Evolutionary conservation across 2,329 filamentous ascomycete genomes (phyloP).

Genomic region (Hymenoscyphus albidus): DNA sequence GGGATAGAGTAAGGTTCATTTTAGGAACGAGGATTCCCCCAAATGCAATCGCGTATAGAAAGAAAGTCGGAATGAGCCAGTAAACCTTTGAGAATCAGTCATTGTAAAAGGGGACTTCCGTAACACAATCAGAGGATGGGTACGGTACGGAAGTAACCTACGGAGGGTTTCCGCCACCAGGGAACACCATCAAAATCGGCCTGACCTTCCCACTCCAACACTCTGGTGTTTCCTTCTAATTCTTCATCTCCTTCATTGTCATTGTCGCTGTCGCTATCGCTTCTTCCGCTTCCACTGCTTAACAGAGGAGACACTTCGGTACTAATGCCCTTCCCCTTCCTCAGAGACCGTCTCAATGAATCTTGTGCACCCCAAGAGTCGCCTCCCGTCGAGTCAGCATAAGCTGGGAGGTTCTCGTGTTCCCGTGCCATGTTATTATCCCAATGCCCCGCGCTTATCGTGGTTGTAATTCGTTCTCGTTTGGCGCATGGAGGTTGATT

Average conservation of each 20-base stretch:
- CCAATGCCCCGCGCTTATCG: not conserved
- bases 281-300: slow-evolving; percentile 20
- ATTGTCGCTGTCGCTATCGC: not conserved
- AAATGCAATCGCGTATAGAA: slow-evolving; percentile 79
- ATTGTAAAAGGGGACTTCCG: slow-evolving; percentile 3
- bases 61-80: slow-evolving; percentile 79
- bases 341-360: slow-evolving; percentile 25
- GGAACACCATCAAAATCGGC: slow-evolving; percentile 58
- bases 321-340: slow-evolving; percentile 11
- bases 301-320: slow-evolving; percentile 27
- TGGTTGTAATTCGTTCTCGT: slow-evolving; percentile 6
- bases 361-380: slow-evolving; percentile 27
- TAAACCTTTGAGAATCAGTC: slow-evolving; percentile 55
- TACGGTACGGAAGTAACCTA: slow-evolving; percentile 37
- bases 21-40: slow-evolving; percentile 83
- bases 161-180: slow-evolving; percentile 61
- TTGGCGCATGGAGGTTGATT: slow-evolving; percentile 5
- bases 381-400: slow-evolving; percentile 3
- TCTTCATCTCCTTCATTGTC: not conserved
- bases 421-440: not conserved
- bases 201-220: slow-evolving; percentile 44
- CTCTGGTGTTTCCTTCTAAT: slow-evolving; percentile 12
- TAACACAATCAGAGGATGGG: not conserved
- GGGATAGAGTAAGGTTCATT: slow-evolving; percentile 76
- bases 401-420: not conserved